Conservation (phyloP, 176 grass and related monocot genomes). For the Leersia perrieri region DNA sequence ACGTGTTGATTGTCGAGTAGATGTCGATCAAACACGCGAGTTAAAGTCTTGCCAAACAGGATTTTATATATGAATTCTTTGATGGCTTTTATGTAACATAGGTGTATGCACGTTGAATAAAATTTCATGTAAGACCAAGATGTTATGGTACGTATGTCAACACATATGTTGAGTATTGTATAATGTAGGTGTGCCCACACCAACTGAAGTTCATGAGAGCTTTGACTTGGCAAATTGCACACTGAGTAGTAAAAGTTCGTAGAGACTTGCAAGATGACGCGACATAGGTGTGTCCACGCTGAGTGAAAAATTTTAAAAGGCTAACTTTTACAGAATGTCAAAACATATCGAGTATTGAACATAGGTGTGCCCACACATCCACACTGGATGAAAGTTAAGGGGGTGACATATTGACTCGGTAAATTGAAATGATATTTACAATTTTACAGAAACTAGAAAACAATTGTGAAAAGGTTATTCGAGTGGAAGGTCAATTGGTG, state of each 20-base stretch:
- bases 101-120: too few species aligned
- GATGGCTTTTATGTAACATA: too few species aligned
- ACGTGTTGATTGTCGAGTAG: constrained; percentile 22
- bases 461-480: constrained; percentile 3
- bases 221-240: neutral
- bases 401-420: neutral
- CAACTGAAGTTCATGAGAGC: neutral
- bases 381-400: neutral
- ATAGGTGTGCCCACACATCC: constrained; percentile 6
- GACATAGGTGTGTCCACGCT: neutral
- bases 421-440: neutral
- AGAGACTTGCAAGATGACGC: too few species aligned
- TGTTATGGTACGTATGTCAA: too few species aligned
- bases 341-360: neutral
- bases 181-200: neutral
- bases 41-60: too few species aligned
- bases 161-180: too few species aligned
- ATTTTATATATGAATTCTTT: too few species aligned
- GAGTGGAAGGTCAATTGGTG: constrained; percentile 27
- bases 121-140: too few species aligned
- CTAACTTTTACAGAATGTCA: neutral
- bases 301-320: neutral
- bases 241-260: too few species aligned
- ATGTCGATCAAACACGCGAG: neutral
- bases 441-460: constrained; percentile 10